Percentiles rank a stretch among this genome's conserved stretches.
Conservation (phyloP, 2,329 filamentous ascomycete species). For the Endothia cerciana region DNA sequence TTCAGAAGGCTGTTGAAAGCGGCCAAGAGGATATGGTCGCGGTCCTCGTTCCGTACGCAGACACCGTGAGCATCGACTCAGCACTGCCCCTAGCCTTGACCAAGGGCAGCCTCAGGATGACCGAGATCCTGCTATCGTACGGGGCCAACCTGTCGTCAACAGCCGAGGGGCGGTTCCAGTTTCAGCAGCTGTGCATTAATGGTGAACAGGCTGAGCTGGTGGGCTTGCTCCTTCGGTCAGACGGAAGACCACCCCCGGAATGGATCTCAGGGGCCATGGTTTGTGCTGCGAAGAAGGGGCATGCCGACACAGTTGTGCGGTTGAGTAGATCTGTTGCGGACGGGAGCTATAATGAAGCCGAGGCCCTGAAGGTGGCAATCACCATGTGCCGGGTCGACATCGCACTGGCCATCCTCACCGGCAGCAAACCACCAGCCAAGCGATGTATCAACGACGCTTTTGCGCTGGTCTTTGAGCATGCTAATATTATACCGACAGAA, state of each 20-base stretch:
- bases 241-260: slow-evolving; percentile 48
- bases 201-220: slow-evolving; percentile 52
- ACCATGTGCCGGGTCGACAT: slow-evolving; percentile 56
- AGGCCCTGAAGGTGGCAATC: slow-evolving; percentile 56
- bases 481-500: slow-evolving; percentile 50
- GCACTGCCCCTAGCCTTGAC: slow-evolving; percentile 55
- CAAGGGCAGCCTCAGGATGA: slow-evolving; percentile 46
- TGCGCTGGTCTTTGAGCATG: slow-evolving; percentile 48
- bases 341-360: slow-evolving; percentile 54
- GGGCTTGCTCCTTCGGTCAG: slow-evolving; percentile 52
- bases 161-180: slow-evolving; percentile 56
- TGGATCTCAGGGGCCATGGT: slow-evolving; percentile 56
- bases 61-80: slow-evolving; percentile 53
- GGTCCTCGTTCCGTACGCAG: slow-evolving; percentile 57
- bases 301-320: slow-evolving; percentile 53
- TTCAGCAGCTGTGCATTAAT: slow-evolving; percentile 53
- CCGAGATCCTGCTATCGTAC: slow-evolving; percentile 53
- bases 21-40: slow-evolving; percentile 57
- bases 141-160: slow-evolving; percentile 54
- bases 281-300: slow-evolving; percentile 54
- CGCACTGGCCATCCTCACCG: slow-evolving; percentile 57
- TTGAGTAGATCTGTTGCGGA: slow-evolving; percentile 59
- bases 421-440: slow-evolving; percentile 54
- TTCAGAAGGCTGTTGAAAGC: slow-evolving; percentile 55
- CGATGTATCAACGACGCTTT: slow-evolving; percentile 56